These are phyloP conservation scores for Panus rudis DNA, from an alignment of 768 basidiomycete species.

Conservation along the genomic window DNA sequence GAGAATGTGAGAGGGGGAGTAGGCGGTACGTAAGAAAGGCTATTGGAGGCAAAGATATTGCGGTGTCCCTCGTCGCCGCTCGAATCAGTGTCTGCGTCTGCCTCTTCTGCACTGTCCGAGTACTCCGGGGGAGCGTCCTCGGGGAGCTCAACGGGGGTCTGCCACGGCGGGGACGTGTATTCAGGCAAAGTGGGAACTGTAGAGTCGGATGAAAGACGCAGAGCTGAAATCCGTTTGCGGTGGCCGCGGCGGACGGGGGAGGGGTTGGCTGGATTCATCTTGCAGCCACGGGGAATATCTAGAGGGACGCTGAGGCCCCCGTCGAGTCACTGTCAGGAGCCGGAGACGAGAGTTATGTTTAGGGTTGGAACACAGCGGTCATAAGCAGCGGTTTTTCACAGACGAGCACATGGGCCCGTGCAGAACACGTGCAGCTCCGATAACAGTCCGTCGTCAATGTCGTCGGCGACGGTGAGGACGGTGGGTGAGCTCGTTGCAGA, in stretches of 20 bases:
- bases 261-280: too few relatives aligned
- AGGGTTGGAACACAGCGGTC: too few relatives aligned
- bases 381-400: too few relatives aligned
- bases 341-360: too few relatives aligned
- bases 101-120: constrained; percentile 71
- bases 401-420: too few relatives aligned
- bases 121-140: constrained; percentile 61
- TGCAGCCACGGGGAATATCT: too few relatives aligned
- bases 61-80: constrained; percentile 18
- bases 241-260: constrained; percentile 27
- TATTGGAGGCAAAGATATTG: constrained; percentile 2
- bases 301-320: too few relatives aligned
- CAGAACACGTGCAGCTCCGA: too few relatives aligned
- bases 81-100: constrained; percentile 60
- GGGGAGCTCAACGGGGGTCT: constrained; percentile 16
- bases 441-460: too few relatives aligned
- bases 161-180: constrained; percentile 40
- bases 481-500: too few relatives aligned
- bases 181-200: constrained; percentile 53
- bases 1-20: constrained; percentile 27
- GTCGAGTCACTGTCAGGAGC: too few relatives aligned
- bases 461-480: too few relatives aligned
- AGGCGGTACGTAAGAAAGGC: constrained; percentile 18
- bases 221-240: constrained; percentile 49
- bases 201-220: constrained; percentile 60